These are phyloP conservation scores for Lentinula sp. DNA, from an alignment of 768 basidiomycete genomes.

Conservation along the genomic window DNA sequence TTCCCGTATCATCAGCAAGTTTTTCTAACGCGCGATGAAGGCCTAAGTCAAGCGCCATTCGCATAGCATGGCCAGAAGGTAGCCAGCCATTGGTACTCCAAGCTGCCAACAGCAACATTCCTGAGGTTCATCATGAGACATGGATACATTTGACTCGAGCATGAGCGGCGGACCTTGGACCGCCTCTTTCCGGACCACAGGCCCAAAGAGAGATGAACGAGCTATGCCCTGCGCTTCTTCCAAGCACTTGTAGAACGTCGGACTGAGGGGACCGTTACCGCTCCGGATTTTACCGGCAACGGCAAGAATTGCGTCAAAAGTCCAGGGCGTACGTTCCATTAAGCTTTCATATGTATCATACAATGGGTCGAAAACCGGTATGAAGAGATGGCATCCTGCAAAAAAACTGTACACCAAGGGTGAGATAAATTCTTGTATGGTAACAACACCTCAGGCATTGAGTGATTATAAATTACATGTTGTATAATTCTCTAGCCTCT, in stretches of 20 bases:
- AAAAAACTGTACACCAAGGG: slow-evolving; percentile 64
- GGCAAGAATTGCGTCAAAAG: slow-evolving; percentile 89
- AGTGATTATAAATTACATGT: slow-evolving; percentile 56
- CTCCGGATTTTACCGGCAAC: slow-evolving; percentile 90
- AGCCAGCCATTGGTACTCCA: slow-evolving; percentile 96
- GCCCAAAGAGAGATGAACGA: slow-evolving; percentile 87
- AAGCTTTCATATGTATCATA: slow-evolving; percentile 93
- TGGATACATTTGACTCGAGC: neutral
- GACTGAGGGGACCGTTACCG: slow-evolving; percentile 78
- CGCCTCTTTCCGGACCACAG: slow-evolving; percentile 90
- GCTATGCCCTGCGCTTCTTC: slow-evolving; percentile 97
- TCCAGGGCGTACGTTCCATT: slow-evolving; percentile 92
- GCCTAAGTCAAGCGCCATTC: slow-evolving; percentile 93
- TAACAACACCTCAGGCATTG: slow-evolving; percentile 25
- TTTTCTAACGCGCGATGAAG: slow-evolving; percentile 91
- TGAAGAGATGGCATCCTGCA: slow-evolving; percentile 93
- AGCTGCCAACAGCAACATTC: slow-evolving; percentile 86
- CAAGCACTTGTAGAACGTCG: slow-evolving; percentile 85
- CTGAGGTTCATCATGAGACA: slow-evolving; percentile 28
- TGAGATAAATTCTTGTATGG: slow-evolving; percentile 21
- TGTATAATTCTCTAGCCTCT: slow-evolving; percentile 87
- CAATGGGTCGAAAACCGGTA: slow-evolving; percentile 87
- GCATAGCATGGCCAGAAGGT: slow-evolving; percentile 91
- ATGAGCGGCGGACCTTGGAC: slow-evolving; percentile 61
- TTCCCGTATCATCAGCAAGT: slow-evolving; percentile 69